These are phyloP conservation scores for Polygonum aviculare DNA, from an alignment of 148 eudicot genomes.

Conservation along the genomic window DNA sequence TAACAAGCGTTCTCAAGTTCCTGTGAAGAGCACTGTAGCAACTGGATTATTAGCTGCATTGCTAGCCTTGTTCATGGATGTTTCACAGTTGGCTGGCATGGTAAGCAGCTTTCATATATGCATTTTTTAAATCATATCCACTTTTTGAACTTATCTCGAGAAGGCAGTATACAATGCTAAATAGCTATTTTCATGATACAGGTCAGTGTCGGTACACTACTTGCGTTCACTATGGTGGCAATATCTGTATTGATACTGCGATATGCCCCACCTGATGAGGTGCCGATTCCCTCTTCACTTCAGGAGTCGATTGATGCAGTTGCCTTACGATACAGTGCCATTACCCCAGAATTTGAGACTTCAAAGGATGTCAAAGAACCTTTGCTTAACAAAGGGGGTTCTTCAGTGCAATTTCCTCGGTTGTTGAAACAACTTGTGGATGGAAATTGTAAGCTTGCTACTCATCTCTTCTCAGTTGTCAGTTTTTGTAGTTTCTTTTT, in stretches of 20 bases:
- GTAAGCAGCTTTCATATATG: conserved; percentile 25
- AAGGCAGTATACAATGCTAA: conserved; percentile 7
- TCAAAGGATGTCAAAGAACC: not conserved
- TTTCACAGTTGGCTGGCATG: conserved; percentile 86
- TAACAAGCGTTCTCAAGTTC: conserved; percentile 65
- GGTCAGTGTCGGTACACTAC: conserved; percentile 76
- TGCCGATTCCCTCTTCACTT: conserved; percentile 70
- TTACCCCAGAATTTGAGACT: not conserved
- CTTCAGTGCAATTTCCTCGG: not conserved
- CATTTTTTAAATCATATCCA: not conserved
- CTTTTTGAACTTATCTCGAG: not conserved
- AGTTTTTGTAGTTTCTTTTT: not conserved
- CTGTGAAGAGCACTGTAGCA: conserved; percentile 66
- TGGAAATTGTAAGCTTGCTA: conserved; percentile 4
- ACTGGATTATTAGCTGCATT: conserved; percentile 64
- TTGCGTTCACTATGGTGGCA: conserved; percentile 92
- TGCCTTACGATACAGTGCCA: not conserved
- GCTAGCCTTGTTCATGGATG: conserved; percentile 82
- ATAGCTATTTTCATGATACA: conserved; percentile 7
- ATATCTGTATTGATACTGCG: conserved; percentile 75
- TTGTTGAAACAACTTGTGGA: conserved; percentile 5
- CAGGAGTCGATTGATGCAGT: conserved; percentile 53
- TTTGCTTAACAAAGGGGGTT: conserved; percentile 1
- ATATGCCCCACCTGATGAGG: conserved; percentile 87
- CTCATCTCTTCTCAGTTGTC: not conserved